A percentile compares a stretch with the other conserved stretches of the same genome.
phyloP scores from a whole-genome alignment of 768 basidiomycete genomes.

The Ramaria rubella region DNA sequence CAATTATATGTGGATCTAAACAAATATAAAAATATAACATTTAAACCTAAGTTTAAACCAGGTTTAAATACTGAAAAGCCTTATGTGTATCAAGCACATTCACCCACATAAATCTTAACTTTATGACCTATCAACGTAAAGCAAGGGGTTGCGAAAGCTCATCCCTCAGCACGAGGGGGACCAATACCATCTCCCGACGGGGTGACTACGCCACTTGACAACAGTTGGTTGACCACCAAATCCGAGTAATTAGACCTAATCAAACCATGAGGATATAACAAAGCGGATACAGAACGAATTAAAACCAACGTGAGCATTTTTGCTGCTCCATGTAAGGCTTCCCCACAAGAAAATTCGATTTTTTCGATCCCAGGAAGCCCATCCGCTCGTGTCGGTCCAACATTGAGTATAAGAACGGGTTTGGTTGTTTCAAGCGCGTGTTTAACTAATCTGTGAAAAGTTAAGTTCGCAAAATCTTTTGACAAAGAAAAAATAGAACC shows the following conservation, averaged over 20 bases:
- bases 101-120: too few relatives aligned
- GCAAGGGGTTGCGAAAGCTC: too few relatives aligned
- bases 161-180: background rate
- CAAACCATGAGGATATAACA: background rate
- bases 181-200: constrained; percentile 1
- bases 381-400: constrained; percentile 88
- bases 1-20: too few relatives aligned
- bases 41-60: too few relatives aligned
- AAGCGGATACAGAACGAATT: constrained; percentile 1
- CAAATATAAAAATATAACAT: too few relatives aligned
- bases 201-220: constrained; percentile 10
- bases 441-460: constrained; percentile 56
- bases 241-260: background rate
- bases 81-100: background rate
- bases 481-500: constrained; percentile 35
- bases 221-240: constrained; percentile 1
- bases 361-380: constrained; percentile 56
- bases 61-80: too few relatives aligned
- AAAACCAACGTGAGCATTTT: constrained; percentile 50
- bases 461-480: background rate
- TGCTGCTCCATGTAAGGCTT: constrained; percentile 64
- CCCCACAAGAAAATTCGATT: constrained; percentile 68
- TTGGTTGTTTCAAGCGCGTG: constrained; percentile 70
- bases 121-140: too few relatives aligned
- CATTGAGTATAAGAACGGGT: constrained; percentile 74